phyloP scores from a whole-genome alignment of 1,139 yeast genomes.

The Kazachstania sp. region DNA sequence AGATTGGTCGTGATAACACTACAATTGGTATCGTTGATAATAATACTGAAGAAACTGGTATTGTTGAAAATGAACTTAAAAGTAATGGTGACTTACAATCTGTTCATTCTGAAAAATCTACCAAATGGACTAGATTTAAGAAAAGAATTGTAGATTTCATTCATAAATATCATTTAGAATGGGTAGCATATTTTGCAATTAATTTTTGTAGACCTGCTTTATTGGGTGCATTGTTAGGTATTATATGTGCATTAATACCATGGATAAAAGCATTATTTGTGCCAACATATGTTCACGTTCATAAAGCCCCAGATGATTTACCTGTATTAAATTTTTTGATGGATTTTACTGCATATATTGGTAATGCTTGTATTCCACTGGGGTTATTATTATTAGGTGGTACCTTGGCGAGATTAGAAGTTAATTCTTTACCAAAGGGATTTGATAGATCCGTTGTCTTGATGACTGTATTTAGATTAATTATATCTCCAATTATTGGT shows the following conservation, averaged over 20 bases:
- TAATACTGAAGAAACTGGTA: slow-evolving; percentile 2
- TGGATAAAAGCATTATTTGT: slow-evolving; percentile 67
- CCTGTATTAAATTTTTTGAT: slow-evolving; percentile 78
- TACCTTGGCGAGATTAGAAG: slow-evolving; percentile 59
- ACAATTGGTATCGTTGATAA: slow-evolving; percentile 6
- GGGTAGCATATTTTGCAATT: slow-evolving; percentile 30
- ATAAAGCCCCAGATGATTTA: slow-evolving; percentile 66
- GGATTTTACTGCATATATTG: slow-evolving; percentile 66
- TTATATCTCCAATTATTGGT: slow-evolving; percentile 52
- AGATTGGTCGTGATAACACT: slow-evolving; percentile 21
- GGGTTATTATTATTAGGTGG: slow-evolving; percentile 73
- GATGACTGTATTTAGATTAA: slow-evolving; percentile 38
- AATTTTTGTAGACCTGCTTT: slow-evolving; percentile 55
- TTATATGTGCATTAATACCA: slow-evolving; percentile 57
- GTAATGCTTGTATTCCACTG: slow-evolving; percentile 76
- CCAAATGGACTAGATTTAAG: not conserved
- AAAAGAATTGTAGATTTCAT: slow-evolving; percentile 9
- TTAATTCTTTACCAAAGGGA: slow-evolving; percentile 51
- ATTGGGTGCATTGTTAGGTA: slow-evolving; percentile 42
- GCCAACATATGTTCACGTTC: slow-evolving; percentile 34
- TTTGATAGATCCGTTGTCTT: slow-evolving; percentile 49
- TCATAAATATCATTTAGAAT: slow-evolving; percentile 16
- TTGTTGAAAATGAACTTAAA: not conserved
- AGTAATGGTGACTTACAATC: slow-evolving; percentile 1
- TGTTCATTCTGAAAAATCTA: not conserved